A percentile compares a stretch with the other conserved stretches of the same genome.
Conservation (phyloP, 2,329 filamentous ascomycete genomes). For the Diaporthe citri region DNA sequence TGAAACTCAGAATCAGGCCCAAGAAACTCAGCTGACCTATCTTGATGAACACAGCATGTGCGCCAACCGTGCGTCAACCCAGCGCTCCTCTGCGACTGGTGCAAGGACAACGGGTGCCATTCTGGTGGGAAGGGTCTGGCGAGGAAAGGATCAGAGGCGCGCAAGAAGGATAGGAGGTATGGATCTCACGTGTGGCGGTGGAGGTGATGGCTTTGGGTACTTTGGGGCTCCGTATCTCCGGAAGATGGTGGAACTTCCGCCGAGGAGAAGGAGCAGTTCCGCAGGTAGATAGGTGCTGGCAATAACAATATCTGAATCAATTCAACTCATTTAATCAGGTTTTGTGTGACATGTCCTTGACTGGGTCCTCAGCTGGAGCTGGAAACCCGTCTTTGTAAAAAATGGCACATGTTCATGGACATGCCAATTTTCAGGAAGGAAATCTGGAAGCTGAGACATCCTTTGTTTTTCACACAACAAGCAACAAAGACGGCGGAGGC, state of each 20-base stretch:
- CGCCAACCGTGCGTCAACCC: conserved; percentile 6
- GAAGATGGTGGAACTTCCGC: not conserved
- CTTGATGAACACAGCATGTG: conserved; percentile 1
- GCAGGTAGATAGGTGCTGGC: not conserved
- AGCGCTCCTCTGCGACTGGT: conserved; percentile 29
- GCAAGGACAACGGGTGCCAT: conserved; percentile 18
- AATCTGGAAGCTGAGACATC: not conserved
- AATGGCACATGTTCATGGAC: not conserved
- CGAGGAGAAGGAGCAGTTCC: too few relatives aligned
- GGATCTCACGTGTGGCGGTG: not conserved
- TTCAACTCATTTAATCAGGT: not conserved
- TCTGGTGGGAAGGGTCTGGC: not conserved
- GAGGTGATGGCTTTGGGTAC: not conserved
- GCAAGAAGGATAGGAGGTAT: not conserved
- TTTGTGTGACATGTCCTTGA: not conserved
- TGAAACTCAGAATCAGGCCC: not conserved
- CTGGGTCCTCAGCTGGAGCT: not conserved
- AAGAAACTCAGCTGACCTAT: not conserved
- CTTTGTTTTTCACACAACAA: not conserved
- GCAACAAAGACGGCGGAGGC: not conserved
- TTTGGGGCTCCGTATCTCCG: not conserved
- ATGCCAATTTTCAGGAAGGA: not conserved
- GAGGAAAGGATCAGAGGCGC: not conserved
- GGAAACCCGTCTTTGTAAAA: not conserved
- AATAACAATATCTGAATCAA: not conserved